phyloP scores from a whole-genome alignment of 129 eudicot species.

The Mikania micrantha region DNA sequence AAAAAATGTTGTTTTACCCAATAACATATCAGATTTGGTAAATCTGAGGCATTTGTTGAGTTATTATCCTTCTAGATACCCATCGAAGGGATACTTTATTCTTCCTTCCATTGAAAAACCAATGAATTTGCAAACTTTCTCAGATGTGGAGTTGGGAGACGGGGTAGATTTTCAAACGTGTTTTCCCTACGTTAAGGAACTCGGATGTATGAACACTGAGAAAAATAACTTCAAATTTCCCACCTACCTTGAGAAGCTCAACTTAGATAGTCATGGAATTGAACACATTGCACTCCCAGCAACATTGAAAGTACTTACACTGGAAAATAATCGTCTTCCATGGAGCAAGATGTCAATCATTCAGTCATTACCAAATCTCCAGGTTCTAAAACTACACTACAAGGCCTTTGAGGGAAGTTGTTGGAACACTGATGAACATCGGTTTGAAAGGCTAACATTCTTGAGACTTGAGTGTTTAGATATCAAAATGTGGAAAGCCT shows the following conservation, averaged over 20 bases:
- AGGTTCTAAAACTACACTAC: constrained; percentile 27
- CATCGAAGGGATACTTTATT: neutral
- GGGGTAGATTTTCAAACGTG: no score
- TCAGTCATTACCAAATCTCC: constrained; percentile 41
- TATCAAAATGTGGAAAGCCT: constrained; percentile 18
- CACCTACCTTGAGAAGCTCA: no score
- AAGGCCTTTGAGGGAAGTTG: constrained; percentile 27
- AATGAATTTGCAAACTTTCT: constrained; percentile 5
- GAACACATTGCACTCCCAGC: no score
- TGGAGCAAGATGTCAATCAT: constrained; percentile 30
- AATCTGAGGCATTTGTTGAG: constrained; percentile 13
- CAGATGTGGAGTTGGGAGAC: neutral
- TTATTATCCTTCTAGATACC: no score
- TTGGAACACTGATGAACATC: constrained; percentile 29
- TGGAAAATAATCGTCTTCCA: constrained; percentile 4
- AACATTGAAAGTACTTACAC: constrained; percentile 25
- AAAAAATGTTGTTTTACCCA: neutral
- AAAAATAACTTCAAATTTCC: constrained; percentile 1
- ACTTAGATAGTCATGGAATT: no score
- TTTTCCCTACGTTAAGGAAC: no score
- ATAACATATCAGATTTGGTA: constrained; percentile 3
- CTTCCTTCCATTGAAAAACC: neutral
- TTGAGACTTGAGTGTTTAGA: constrained; percentile 11
- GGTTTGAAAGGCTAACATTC: constrained; percentile 24
- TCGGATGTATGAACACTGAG: no score